Percentiles rank a stretch among this genome's conserved stretches.
These are phyloP conservation scores for Mrakiaceae sp. DNA, from an alignment of 1,284 basidiomycete species.

Conservation along the genomic window DNA sequence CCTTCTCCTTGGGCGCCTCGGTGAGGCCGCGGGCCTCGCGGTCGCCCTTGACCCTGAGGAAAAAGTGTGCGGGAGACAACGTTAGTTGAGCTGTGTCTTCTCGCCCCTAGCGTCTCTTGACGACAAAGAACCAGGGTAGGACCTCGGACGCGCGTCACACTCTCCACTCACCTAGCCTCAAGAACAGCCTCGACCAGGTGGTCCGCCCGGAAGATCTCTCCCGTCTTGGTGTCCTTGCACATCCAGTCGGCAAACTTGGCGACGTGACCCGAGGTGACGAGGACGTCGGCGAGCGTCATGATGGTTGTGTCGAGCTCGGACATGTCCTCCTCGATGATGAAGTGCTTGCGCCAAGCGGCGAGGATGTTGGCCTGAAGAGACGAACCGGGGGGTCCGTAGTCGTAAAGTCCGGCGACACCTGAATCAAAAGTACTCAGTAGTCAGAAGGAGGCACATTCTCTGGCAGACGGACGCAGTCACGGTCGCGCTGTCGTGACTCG, in stretches of 20 bases:
- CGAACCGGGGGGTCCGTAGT: slow-evolving; percentile 91
- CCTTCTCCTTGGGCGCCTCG: slow-evolving; percentile 37
- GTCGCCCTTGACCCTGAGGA: slow-evolving; percentile 65
- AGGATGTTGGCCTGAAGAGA: slow-evolving; percentile 95
- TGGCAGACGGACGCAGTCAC: no score
- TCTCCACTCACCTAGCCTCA: slow-evolving; percentile 44
- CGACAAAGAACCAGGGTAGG: not conserved
- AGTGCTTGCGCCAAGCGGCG: slow-evolving; percentile 93
- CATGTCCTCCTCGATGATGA: slow-evolving; percentile 98
- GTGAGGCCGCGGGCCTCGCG: slow-evolving; percentile 74
- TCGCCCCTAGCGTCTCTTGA: not conserved
- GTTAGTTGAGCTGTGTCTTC: not conserved
- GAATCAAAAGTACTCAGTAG: slow-evolving; percentile 8
- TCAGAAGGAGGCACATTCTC: not conserved
- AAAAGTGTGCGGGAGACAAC: not conserved
- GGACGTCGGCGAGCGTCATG: slow-evolving; percentile 90
- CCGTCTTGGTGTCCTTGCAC: slow-evolving; percentile 89
- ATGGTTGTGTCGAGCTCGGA: slow-evolving; percentile 96
- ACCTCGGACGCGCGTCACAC: not conserved
- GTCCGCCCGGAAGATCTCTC: slow-evolving; percentile 93
- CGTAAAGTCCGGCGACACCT: slow-evolving; percentile 93
- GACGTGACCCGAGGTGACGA: slow-evolving; percentile 96
- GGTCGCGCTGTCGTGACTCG: no score
- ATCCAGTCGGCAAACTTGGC: slow-evolving; percentile 99
- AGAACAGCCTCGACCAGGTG: slow-evolving; percentile 92